Percentiles rank a stretch among this genome's conserved stretches.
These are phyloP conservation scores for Camellia granthamiana DNA, from an alignment of 148 eudicot genomes.

Conservation along the genomic window DNA sequence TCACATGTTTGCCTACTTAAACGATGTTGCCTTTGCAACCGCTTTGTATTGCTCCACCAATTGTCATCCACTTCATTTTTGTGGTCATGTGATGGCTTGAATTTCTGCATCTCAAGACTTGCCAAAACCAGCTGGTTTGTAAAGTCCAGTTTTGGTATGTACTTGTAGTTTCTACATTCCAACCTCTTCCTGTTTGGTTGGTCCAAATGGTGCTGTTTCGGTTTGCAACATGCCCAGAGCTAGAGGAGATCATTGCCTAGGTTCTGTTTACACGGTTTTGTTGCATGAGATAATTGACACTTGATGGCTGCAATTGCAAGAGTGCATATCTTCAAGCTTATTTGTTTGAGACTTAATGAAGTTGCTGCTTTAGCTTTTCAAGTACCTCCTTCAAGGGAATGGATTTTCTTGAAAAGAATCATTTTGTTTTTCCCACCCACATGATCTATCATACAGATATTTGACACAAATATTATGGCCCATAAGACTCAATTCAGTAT, in stretches of 20 bases:
- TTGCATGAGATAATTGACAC: background rate
- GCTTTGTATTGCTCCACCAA: no score
- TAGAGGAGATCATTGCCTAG: background rate
- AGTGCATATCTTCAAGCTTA: background rate
- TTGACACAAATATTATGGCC: background rate
- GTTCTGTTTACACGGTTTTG: background rate
- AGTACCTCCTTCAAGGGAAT: background rate
- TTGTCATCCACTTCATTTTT: background rate
- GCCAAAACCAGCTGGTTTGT: background rate
- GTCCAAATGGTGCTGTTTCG: background rate
- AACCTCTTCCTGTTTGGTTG: background rate
- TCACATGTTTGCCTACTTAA: no score
- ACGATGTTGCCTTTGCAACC: no score
- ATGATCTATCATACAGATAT: background rate
- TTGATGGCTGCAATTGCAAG: background rate
- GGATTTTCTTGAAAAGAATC: conserved; percentile 4
- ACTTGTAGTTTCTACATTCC: background rate
- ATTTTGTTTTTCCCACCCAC: background rate
- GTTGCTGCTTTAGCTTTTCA: background rate
- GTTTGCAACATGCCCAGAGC: background rate
- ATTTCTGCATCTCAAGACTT: background rate
- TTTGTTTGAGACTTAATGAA: background rate
- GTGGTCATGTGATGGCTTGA: background rate
- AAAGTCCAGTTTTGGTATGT: background rate
- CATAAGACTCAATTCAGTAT: background rate